phyloP scores from a whole-genome alignment of 2,329 filamentous ascomycete species.

The Gnomoniopsis smithogilvyi region DNA sequence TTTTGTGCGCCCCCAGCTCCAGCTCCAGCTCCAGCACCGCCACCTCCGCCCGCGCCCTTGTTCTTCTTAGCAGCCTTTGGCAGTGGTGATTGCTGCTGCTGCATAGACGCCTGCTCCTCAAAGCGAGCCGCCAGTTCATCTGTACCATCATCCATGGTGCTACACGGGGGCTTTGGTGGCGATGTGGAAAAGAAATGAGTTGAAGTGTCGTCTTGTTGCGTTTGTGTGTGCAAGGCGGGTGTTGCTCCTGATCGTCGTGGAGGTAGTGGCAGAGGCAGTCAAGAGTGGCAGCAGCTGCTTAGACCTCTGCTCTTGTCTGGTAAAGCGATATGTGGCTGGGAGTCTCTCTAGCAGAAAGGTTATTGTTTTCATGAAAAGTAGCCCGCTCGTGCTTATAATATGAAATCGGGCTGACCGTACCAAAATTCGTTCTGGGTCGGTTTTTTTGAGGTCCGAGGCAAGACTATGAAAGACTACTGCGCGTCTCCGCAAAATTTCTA shows the following conservation, averaged over 20 bases:
- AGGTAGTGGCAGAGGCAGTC: too few species aligned
- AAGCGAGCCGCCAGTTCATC: conserved; percentile 18
- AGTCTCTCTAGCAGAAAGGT: too few species aligned
- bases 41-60: conserved; percentile 26
- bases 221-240: too few species aligned
- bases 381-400: too few species aligned
- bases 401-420: too few species aligned
- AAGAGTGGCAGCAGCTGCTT: too few species aligned
- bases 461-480: background rate
- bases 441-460: too few species aligned
- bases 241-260: too few species aligned
- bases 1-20: conserved; percentile 29
- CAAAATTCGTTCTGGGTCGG: too few species aligned
- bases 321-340: too few species aligned
- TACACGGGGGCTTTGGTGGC: background rate
- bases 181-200: background rate
- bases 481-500: background rate
- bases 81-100: background rate
- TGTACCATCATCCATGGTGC: conserved; percentile 6
- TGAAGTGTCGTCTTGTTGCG: background rate
- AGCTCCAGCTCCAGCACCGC: conserved; percentile 23
- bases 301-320: too few species aligned
- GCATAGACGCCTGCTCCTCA: conserved; percentile 13
- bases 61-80: conserved; percentile 22
- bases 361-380: too few species aligned